Evolutionary conservation across 2,329 filamentous ascomycete species (phyloP).

Genomic region (Rhynchosporium secalis): DNA sequence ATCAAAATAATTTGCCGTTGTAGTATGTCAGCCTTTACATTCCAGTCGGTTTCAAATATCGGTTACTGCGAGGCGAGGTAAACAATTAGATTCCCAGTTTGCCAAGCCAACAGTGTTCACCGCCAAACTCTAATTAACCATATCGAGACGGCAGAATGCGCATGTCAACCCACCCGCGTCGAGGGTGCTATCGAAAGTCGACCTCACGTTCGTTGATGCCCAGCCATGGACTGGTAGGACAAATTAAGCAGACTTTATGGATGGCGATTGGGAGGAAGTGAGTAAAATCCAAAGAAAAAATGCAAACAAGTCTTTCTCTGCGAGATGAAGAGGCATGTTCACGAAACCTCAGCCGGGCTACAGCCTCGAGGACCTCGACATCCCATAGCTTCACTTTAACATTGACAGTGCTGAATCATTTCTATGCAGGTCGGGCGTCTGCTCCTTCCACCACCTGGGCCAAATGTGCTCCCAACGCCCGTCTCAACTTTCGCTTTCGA

Average conservation of each 20-base stretch:
- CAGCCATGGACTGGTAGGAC: constrained; percentile 32
- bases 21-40: too few species aligned
- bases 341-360: constrained; percentile 20
- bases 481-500: constrained; percentile 87
- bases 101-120: not conserved
- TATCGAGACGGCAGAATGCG: constrained; percentile 9
- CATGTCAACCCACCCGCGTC: constrained; percentile 5
- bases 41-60: too few species aligned
- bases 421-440: constrained; percentile 72
- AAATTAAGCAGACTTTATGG: constrained; percentile 47
- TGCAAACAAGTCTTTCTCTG: not conserved
- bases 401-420: constrained; percentile 23
- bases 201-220: constrained; percentile 12
- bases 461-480: constrained; percentile 67
- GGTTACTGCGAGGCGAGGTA: too few species aligned
- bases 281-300: constrained; percentile 34
- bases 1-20: too few species aligned
- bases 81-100: too few species aligned
- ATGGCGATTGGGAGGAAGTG: constrained; percentile 69
- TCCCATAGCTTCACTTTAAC: constrained; percentile 10
- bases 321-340: not conserved
- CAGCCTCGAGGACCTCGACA: constrained; percentile 23
- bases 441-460: constrained; percentile 73
- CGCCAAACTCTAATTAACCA: not conserved
- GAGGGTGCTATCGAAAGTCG: constrained; percentile 2